Evolutionary conservation across 495 filamentous ascomycete species (phyloP), one percentile per base, ranked within the genome.

Genomic region (Penicillium chermesinum): DNA sequence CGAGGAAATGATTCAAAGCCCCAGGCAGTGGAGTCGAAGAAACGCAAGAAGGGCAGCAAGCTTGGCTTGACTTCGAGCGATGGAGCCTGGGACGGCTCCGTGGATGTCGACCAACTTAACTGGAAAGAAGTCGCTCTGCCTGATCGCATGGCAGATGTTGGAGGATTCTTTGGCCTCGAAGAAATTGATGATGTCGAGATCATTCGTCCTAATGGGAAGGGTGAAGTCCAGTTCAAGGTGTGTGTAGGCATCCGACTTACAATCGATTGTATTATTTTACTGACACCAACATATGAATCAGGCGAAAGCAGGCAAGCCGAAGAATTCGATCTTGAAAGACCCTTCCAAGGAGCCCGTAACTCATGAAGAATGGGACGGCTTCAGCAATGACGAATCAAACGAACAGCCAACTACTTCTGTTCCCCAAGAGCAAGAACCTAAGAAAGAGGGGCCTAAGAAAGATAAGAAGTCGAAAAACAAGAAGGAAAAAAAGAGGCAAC

Each of bases 91-190:
- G 57, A 70, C 36, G 57, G 53, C 14, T 33, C 65, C 42, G 56
- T 70, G 48, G 61, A 55, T 4, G 44, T 86, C n/a, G 82, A 93
- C 53, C 76, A 83, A 14, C 75, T 97, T 22, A 70, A 74, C 68
- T 98, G 93, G 93, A 83, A 82, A 53, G 78, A 83, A 48, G 89
- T 96, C 13, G 64, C 82, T 17, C 75, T 96, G 44, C 91, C 91
- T 4, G 89, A 95, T 61, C 83, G 84, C 54, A 75, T 95, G 50
- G 87, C 93, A 35, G 87, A 97, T 74, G 87, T 86, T n/a, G 88
- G 89, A 53, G 93, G 94, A 0, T 96, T 98, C 65, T 95, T 83
- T 66, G 91, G 93, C 0, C 63, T 98, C 33, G 91, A 98, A 53
- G 93, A 97, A 58, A 82, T 96, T 38, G 88, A 94, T 7, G 89